phyloP scores from a whole-genome alignment of 805 yeast genomes.

The Pichia scutulata region DNA sequence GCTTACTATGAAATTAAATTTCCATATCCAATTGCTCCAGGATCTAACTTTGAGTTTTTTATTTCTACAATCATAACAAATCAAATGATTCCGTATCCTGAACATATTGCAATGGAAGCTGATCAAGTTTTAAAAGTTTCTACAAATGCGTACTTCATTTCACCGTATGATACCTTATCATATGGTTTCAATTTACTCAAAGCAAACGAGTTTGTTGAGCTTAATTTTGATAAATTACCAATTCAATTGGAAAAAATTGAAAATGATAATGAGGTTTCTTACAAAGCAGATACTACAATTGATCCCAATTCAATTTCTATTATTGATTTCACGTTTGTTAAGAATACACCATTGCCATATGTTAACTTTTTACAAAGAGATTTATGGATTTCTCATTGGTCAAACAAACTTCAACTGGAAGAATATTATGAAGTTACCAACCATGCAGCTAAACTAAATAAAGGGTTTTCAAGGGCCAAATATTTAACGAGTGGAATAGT shows the following conservation, averaged over 20 bases:
- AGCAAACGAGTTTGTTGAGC: constrained; percentile 3
- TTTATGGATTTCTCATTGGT: constrained; percentile 86
- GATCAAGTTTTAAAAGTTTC: constrained; percentile 51
- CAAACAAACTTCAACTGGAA: constrained; percentile 62
- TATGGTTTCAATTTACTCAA: constrained; percentile 42
- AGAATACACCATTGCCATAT: constrained; percentile 55
- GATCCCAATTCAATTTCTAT: constrained; percentile 40
- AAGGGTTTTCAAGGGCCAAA: constrained; percentile 75
- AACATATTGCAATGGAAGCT: constrained; percentile 47
- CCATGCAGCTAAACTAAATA: constrained; percentile 57
- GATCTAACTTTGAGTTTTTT: constrained; percentile 40
- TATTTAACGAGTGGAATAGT: constrained; percentile 56
- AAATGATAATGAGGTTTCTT: constrained; percentile 21
- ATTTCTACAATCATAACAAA: constrained; percentile 43
- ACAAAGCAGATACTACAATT: constrained; percentile 15
- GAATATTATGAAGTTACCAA: constrained; percentile 81
- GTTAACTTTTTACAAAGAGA: constrained; percentile 60
- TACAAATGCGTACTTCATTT: constrained; percentile 44
- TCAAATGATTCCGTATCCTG: constrained; percentile 55
- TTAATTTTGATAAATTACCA: neutral
- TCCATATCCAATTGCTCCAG: constrained; percentile 63
- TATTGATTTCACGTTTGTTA: constrained; percentile 54
- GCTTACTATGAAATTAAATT: constrained; percentile 43
- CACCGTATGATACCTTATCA: constrained; percentile 51
- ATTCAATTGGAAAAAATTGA: constrained; percentile 16